phyloP scores from a whole-genome alignment of 1,284 basidiomycete species.

The Sphaerobolus stellatus region DNA sequence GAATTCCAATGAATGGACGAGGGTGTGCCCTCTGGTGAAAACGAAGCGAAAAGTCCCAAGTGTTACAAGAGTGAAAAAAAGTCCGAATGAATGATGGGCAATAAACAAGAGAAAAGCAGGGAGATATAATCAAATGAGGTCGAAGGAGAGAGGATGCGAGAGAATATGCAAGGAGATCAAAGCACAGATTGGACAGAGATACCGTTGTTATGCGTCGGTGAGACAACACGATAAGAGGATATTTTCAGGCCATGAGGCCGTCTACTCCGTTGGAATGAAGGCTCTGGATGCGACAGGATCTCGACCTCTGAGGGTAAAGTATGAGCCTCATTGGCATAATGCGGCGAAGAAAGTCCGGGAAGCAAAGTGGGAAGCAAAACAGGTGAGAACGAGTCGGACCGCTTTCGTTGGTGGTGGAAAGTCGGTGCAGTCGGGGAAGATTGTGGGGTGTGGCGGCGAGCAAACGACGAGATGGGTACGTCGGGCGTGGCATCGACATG shows the following conservation, averaged over 20 bases:
- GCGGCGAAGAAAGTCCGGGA: slow-evolving; percentile 27
- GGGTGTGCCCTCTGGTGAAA: no score
- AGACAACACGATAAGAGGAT: slow-evolving; percentile 7
- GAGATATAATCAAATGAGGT: not conserved
- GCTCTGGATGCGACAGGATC: not conserved
- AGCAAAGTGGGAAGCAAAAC: slow-evolving; percentile 60
- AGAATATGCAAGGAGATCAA: slow-evolving; percentile 22
- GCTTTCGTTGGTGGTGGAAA: slow-evolving; percentile 47
- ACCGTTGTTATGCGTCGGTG: not conserved
- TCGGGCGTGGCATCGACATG: slow-evolving; percentile 6
- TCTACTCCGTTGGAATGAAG: not conserved
- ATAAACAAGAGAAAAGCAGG: not conserved
- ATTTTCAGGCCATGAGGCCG: slow-evolving; percentile 9
- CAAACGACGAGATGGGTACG: slow-evolving; percentile 68
- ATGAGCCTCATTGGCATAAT: no score
- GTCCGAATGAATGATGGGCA: slow-evolving; percentile 1
- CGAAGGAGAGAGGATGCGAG: slow-evolving; percentile 1
- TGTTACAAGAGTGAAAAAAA: slow-evolving; percentile 39
- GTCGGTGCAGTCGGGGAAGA: slow-evolving; percentile 66
- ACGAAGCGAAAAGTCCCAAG: no score
- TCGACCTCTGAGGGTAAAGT: slow-evolving; percentile 3
- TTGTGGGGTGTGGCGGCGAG: slow-evolving; percentile 72
- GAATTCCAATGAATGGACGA: no score
- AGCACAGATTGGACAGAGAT: not conserved
- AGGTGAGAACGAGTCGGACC: slow-evolving; percentile 44